Conservation (phyloP, 225 moss, liverwort and hornwort species). For the Marchantia polymorpha region DNA sequence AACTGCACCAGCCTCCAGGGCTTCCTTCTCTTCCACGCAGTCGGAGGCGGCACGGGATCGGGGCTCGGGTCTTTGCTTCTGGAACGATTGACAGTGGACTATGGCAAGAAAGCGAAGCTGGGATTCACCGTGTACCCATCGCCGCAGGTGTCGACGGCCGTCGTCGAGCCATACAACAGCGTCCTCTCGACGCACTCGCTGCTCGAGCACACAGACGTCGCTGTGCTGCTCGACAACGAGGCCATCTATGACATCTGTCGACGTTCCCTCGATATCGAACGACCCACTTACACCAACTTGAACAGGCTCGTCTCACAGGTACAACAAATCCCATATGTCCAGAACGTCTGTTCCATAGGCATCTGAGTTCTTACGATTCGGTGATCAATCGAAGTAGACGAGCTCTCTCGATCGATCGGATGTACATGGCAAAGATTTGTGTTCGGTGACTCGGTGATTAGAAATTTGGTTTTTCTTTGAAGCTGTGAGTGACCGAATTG, state of each 20-base stretch:
- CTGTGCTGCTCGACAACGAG: slow-evolving; percentile 39
- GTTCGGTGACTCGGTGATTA: no score
- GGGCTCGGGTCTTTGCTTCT: slow-evolving; percentile 43
- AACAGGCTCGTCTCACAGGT: slow-evolving; percentile 46
- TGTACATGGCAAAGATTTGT: no score
- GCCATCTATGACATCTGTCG: slow-evolving; percentile 39
- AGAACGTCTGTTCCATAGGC: no score
- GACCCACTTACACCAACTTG: slow-evolving; percentile 43
- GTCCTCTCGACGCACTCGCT: slow-evolving; percentile 43
- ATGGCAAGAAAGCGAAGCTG: slow-evolving; percentile 44
- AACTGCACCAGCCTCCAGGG: slow-evolving; percentile 39
- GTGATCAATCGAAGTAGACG: no score
- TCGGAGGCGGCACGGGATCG: slow-evolving; percentile 45
- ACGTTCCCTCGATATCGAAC: slow-evolving; percentile 40
- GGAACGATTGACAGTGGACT: slow-evolving; percentile 43
- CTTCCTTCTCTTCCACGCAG: slow-evolving; percentile 42
- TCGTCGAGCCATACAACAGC: slow-evolving; percentile 46
- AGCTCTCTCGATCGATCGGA: no score
- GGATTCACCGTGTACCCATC: slow-evolving; percentile 46
- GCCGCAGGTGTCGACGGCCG: slow-evolving; percentile 45
- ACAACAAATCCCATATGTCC: neutral
- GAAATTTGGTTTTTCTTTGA: no score
- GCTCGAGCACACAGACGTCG: slow-evolving; percentile 44
- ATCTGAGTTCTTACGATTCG: no score
- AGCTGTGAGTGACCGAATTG: no score